Conservation (phyloP, 371 early-diverging fungal genomes). For the Umbelopsis sp. region DNA sequence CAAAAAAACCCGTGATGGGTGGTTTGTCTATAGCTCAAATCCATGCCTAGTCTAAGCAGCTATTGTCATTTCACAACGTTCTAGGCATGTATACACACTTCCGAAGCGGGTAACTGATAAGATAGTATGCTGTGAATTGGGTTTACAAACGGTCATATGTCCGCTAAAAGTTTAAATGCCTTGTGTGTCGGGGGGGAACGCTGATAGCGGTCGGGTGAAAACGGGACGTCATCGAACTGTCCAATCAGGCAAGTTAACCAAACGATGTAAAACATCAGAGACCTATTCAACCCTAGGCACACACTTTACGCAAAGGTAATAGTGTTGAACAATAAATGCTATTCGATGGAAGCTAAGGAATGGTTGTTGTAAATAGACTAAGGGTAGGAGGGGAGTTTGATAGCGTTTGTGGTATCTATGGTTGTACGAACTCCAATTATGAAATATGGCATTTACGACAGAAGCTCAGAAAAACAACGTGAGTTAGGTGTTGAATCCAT, state of each 20-base stretch:
- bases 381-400: not conserved
- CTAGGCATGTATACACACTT: not conserved
- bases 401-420: not conserved
- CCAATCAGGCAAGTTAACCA: not conserved
- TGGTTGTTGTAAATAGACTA: not conserved
- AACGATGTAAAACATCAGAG: no score
- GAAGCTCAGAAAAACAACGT: no score
- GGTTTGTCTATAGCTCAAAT: not conserved
- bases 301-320: no score
- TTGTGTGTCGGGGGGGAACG: not conserved
- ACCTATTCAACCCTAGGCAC: not conserved
- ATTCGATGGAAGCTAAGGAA: not conserved
- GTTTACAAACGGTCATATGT: conserved; percentile 16
- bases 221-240: not conserved
- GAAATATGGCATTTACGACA: not conserved
- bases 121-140: not conserved
- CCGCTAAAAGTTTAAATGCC: not conserved
- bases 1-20: not conserved
- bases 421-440: not conserved
- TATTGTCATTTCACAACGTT: not conserved
- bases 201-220: conserved; percentile 15
- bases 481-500: no score
- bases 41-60: no score
- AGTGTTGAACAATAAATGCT: no score
- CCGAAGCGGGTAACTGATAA: conserved; percentile 18